Base-by-base conservation (phyloP, 805 yeast species). In the Tetrapisispora iriomotensis region DNA sequence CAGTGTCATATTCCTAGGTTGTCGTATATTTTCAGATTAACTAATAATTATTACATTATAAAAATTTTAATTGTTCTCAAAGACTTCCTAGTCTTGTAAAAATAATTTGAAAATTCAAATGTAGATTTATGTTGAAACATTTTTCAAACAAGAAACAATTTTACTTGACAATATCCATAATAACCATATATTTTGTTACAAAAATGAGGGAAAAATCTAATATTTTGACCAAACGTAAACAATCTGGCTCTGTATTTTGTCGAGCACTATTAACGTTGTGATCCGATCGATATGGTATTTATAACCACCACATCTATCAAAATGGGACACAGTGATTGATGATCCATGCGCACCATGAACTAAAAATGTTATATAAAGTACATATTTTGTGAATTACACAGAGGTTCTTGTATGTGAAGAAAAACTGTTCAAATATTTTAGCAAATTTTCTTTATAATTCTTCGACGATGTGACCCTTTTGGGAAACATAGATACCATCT, bases 401-500 rank as follows among this genome's bases (percentile, higher is more conserved):
- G n/a, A 31, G 17, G n/a, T 12, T 12, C 15, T 27, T 27, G n/a
- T 27, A 27, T 29, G 10, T 17, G 22, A 29, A 29, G 17, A 17
- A 10, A n/a, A 29, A 23, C 25, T 10, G 10, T 23, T 8, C 10
- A 23, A 8, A n/a, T n/a, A n/a, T n/a, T n/a, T n/a, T n/a, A n/a
- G n/a, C n/a, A n/a, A 23, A 29, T 19, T 29, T 17, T 21, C 20
- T 36, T 58, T 63, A 66, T 21, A 55, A 58, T 34, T 80, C 88
- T 67, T 79, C 84, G 51, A 71, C 82, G 66, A 90, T 75, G 68
- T 74, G 74, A 64, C 95, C 95, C 74, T 82, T 83, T 75, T 83
- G 94, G 56, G 96, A 88, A 62, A 90, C 98, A 72, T 90, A 90
- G 75, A 90, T 88, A 87, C 99, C 99, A 72, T 94, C 98, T 79